Percentiles rank a stretch among this genome's conserved stretches.
Conservation (phyloP, 257 asterid genomes). For the Solanum virginianum region DNA sequence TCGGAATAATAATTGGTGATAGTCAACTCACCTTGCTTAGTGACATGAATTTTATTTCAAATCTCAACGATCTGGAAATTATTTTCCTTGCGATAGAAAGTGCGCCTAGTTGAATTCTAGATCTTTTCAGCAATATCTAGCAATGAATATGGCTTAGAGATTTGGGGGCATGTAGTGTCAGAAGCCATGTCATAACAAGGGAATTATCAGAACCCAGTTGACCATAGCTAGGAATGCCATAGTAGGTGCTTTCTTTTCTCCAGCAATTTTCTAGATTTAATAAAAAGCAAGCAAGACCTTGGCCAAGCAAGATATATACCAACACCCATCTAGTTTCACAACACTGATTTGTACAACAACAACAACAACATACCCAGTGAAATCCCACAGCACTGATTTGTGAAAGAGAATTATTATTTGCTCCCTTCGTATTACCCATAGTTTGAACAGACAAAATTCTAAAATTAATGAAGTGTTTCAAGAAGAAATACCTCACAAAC, state of each 20-base stretch:
- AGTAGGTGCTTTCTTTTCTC: not conserved
- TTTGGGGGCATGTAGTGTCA: not conserved
- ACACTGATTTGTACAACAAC: not conserved
- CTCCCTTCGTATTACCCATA: not conserved
- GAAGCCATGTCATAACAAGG: not conserved
- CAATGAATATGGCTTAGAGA: not conserved
- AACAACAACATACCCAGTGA: too few species aligned
- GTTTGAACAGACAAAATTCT: too few species aligned
- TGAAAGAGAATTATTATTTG: not conserved
- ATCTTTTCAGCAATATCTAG: not conserved
- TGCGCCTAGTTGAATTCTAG: not conserved
- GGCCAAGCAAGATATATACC: not conserved
- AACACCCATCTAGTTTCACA: not conserved
- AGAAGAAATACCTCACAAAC: too few species aligned
- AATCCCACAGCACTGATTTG: not conserved
- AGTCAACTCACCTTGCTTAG: not conserved
- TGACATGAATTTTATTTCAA: not conserved
- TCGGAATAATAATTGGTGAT: not conserved
- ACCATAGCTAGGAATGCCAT: not conserved
- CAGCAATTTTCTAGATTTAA: not conserved
- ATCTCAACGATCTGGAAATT: not conserved
- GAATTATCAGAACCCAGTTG: not conserved
- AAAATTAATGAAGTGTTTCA: too few species aligned
- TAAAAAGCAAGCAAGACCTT: not conserved
- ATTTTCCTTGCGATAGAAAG: not conserved